Evolutionary conservation across 768 basidiomycete genomes (phyloP), one percentile per base, ranked within the genome.

Genomic region (Boletellus ananiceps): DNA sequence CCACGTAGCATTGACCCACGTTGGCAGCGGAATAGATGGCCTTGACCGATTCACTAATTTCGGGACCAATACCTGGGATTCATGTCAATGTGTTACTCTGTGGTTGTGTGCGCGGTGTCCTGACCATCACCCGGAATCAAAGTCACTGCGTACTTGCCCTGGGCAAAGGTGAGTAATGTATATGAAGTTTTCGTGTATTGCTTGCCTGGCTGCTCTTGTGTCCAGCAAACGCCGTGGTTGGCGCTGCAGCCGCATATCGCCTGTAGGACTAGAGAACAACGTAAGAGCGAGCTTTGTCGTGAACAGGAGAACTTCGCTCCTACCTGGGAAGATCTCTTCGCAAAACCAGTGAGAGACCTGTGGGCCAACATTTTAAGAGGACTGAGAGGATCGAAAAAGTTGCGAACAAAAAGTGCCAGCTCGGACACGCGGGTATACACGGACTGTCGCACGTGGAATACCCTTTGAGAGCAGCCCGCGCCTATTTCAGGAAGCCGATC

Each of bases 91-190:
- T 33, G 47, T 33, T 37, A 44, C 48, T 33, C 36, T 40, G 46
- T 37, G 23, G 31, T 46, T 32, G 50, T 46, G 40, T 47, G 40
- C 32, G 52, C 25, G 13, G 64, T 5, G 34, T 23, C 31, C 65
- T 65, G 50, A 94, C 94, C 94, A 67, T 97, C 95, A 66, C 95
- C 95, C 29, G 95, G 93, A 69, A 98, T 93, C 52, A 97, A 75
- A 37, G 96, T 97, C 49, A 97, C 94, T 31, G 86, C 84, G 73
- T 95, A 96, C 77, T 95, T 96, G 50, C 94, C 94, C 94, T 97
- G 57, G 4, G 45, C 32, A 7, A 56, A 11, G 23, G 51, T 46
- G 21, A 54, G 34, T 8, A 18, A 54, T 46, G 47, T 39, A 44
- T 19, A 35, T 2, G 9, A 18, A n/a, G 49, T 13, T 14, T 19